A percentile compares a stretch with the other conserved stretches of the same genome.
Evolutionary conservation across 495 filamentous ascomycete genomes (phyloP).

Genomic region (Extremus antarcticus): DNA sequence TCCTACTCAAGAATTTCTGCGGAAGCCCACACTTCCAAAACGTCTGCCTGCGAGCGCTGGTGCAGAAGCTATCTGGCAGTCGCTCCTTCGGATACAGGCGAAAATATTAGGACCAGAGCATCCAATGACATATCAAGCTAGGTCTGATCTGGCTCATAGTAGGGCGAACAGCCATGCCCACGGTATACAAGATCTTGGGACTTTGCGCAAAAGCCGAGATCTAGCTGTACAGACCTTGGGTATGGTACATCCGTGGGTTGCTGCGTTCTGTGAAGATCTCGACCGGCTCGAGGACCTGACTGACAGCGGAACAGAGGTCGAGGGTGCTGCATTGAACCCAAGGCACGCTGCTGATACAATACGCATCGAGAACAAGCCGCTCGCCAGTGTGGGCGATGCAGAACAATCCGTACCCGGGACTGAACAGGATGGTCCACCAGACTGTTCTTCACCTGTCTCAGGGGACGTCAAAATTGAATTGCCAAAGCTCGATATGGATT

Average conservation of each 20-base stretch:
- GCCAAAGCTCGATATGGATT: not conserved
- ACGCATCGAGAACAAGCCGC: not conserved
- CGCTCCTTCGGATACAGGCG: not conserved
- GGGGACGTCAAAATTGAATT: not conserved
- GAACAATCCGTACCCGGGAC: too few relatives aligned
- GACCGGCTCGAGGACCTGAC: not conserved
- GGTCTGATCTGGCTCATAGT: conserved; percentile 1
- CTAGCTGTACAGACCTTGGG: not conserved
- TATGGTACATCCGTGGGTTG: not conserved
- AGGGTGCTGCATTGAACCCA: not conserved
- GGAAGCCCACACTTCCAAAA: not conserved
- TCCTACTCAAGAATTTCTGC: not conserved
- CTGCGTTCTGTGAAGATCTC: not conserved
- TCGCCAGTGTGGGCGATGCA: too few relatives aligned
- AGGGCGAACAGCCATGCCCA: not conserved
- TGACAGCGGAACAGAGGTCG: not conserved
- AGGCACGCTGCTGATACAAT: too few relatives aligned
- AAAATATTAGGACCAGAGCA: conserved; percentile 5
- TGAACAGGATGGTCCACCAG: too few relatives aligned
- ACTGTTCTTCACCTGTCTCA: too few relatives aligned
- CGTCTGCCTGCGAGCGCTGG: not conserved
- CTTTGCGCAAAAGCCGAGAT: not conserved
- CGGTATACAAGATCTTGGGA: not conserved
- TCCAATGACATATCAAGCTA: conserved; percentile 2
- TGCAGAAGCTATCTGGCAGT: conserved; percentile 2